Evolutionary conservation across 305 asterid genomes (phyloP), one percentile per base, ranked within the genome.

Genomic region (Solanum hybrid): DNA sequence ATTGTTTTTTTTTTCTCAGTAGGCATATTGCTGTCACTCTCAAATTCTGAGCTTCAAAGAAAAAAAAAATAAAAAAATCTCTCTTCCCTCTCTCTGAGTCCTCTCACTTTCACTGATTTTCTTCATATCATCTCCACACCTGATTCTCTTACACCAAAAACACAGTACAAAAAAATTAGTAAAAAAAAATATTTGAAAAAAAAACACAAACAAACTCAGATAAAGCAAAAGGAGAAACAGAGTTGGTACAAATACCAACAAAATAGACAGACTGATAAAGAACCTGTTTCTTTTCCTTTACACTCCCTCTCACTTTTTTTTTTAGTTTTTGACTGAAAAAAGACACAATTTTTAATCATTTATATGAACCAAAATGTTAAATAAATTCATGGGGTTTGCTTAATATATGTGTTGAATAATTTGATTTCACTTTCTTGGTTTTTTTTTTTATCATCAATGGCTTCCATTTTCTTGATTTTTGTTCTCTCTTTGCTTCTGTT

Each of bases 1-100:
- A n/a, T n/a, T n/a, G n/a, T n/a, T 8, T 64, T 64, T 64, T 22
- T 7, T 22, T 22, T 22, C 72, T 64, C 72, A 64, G 80, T 32
- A 75, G 79, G 88, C 42, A 92, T 56, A 86, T 82, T 86, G 89
- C 82, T 82, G 92, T 95, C 95, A 37, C 92, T 89, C 95, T 93
- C 98, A 93, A 92, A 84, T 91, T 93, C 92, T 90, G 95, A 93
- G 92, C 92, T 93, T 89, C 90, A 92, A 89, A 51, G 17, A 87
- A 80, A 86, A 6, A 14, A 16, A 1, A 91, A 87, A 84, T 3
- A 40, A 86, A 82, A 31, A 26, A 87, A 80, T 2, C 5, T 35
- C 42, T 76, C 81, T 17, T 46, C n/a, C 73, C 22, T 11, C 79
- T 75, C 27, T 82, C 11, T 16, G 40, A 51, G 76, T 84, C 87